These are phyloP conservation scores for Ustilago shanxiensis DNA, from an alignment of 1,284 basidiomycete genomes.

Conservation along the genomic window DNA sequence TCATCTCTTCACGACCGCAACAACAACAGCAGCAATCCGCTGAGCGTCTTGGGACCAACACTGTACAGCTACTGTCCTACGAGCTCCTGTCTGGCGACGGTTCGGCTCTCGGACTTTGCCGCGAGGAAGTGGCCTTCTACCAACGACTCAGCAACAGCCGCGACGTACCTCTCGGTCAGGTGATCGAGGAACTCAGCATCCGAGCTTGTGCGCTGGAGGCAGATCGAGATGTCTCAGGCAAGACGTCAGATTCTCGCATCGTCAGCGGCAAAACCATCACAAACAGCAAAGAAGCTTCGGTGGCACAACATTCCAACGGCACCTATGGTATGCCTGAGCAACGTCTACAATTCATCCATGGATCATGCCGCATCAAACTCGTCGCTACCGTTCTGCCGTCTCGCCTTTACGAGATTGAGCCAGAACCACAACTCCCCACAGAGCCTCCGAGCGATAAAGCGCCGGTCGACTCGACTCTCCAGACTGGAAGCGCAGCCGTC, in stretches of 20 bases:
- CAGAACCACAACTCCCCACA: constrained; percentile 1
- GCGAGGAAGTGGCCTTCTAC: constrained; percentile 59
- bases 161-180: constrained; percentile 58
- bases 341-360: constrained; percentile 54
- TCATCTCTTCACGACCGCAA: constrained; percentile 27
- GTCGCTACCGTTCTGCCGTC: constrained; percentile 45
- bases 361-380: constrained; percentile 44
- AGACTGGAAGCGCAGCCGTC: constrained; percentile 8
- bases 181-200: constrained; percentile 60
- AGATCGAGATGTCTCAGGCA: constrained; percentile 26
- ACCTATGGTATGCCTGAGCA: constrained; percentile 38
- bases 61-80: constrained; percentile 40
- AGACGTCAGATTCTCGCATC: constrained; percentile 26
- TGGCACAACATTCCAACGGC: constrained; percentile 18
- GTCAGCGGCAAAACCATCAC: constrained; percentile 19
- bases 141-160: constrained; percentile 45
- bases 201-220: constrained; percentile 47
- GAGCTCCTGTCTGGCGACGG: constrained; percentile 36
- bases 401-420: constrained; percentile 23
- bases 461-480: neutral
- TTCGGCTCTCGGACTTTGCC: constrained; percentile 24
- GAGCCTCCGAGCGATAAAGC: constrained; percentile 6
- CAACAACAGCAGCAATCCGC: constrained; percentile 30
- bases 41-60: neutral
- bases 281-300: constrained; percentile 9